Conservation (phyloP, 2,329 filamentous ascomycete species). For the Alternaria brassicae region DNA sequence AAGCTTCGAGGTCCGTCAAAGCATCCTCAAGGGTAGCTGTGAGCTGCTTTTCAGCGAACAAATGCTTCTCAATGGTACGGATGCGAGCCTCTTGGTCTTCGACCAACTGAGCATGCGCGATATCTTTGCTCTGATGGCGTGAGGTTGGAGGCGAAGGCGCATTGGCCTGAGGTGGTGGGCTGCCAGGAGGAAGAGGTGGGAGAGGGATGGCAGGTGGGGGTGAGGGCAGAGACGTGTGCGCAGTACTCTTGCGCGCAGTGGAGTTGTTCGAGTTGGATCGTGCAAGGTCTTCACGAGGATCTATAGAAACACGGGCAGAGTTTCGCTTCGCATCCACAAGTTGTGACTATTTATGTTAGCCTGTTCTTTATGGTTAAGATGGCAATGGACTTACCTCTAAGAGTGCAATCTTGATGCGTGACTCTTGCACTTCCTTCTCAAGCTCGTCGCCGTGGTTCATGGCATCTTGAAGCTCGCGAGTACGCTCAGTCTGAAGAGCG, state of each 20-base stretch:
- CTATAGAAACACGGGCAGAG: conserved; percentile 55
- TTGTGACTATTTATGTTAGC: conserved; percentile 61
- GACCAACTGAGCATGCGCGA: conserved; percentile 77
- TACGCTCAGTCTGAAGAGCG: conserved; percentile 61
- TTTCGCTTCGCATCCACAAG: conserved; percentile 64
- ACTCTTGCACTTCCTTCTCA: conserved; percentile 75
- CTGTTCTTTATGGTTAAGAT: not conserved
- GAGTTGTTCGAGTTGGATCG: conserved; percentile 67
- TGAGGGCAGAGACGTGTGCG: conserved; percentile 84
- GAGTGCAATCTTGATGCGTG: conserved; percentile 73
- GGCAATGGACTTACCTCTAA: conserved; percentile 70
- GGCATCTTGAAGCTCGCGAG: conserved; percentile 52
- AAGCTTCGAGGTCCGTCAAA: conserved; percentile 88
- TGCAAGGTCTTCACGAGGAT: conserved; percentile 58
- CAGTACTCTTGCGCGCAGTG: conserved; percentile 83
- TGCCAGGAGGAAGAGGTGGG: conserved; percentile 76
- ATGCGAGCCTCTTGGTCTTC: conserved; percentile 97
- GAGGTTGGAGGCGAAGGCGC: conserved; percentile 66
- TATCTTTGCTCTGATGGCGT: conserved; percentile 83
- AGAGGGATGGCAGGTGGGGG: conserved; percentile 96
- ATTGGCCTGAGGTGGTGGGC: conserved; percentile 56
- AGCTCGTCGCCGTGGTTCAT: conserved; percentile 54
- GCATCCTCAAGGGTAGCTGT: conserved; percentile 95
- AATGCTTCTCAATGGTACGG: conserved; percentile 93
- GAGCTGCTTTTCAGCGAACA: conserved; percentile 94